A percentile compares a stretch with the other conserved stretches of the same genome.
phyloP scores from a whole-genome alignment of 352 stramenopile species.

The Globisporangium camurandrum region DNA sequence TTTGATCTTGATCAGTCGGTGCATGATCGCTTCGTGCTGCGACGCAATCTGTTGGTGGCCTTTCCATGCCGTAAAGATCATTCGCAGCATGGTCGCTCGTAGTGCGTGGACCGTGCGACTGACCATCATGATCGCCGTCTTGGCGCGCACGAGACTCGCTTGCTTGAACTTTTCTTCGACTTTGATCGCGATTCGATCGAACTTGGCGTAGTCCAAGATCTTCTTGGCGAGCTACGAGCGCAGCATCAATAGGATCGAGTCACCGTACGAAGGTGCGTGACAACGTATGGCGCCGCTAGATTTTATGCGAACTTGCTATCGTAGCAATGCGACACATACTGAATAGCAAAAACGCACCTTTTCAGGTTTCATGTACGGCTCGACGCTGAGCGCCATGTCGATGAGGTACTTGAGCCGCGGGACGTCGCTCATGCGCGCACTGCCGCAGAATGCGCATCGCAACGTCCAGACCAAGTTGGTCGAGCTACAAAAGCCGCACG shows the following conservation, averaged over 20 bases:
- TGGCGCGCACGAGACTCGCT: conserved; percentile 64
- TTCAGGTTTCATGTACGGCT: conserved; percentile 46
- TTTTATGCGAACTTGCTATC: not conserved
- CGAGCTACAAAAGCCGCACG: conserved; percentile 65
- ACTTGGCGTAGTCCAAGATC: conserved; percentile 73
- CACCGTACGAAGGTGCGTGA: not conserved
- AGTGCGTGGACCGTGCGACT: conserved; percentile 48
- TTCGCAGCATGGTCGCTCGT: conserved; percentile 57
- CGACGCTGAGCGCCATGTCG: conserved; percentile 69
- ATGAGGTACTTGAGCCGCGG: conserved; percentile 71
- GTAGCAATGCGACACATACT: too few species aligned
- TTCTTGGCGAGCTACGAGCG: conserved; percentile 44
- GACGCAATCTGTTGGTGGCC: conserved; percentile 40
- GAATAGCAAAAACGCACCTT: conserved; percentile 23
- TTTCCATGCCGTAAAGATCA: conserved; percentile 74
- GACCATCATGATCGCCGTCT: conserved; percentile 80
- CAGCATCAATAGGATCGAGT: not conserved
- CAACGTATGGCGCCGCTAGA: not conserved
- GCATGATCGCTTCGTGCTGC: conserved; percentile 45
- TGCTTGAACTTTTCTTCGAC: conserved; percentile 71
- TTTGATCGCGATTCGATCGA: conserved; percentile 68
- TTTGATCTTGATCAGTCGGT: conserved; percentile 59
- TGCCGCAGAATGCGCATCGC: conserved; percentile 65
- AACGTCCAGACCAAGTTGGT: conserved; percentile 64
- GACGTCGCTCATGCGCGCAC: conserved; percentile 58